phyloP scores from a whole-genome alignment of 179 eudicot genomes.

The Beta corolliflora region DNA sequence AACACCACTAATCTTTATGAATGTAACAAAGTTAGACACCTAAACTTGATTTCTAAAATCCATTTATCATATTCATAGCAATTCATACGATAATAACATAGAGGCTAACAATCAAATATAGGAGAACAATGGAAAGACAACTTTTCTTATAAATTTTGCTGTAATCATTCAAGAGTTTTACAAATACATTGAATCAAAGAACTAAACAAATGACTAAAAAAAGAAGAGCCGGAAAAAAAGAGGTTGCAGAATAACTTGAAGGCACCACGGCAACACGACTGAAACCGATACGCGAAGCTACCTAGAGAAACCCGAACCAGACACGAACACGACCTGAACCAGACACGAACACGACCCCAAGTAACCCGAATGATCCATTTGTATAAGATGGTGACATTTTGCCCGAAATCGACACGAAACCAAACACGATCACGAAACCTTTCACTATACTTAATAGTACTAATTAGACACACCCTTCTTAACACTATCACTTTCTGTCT shows the following conservation, averaged over 20 bases:
- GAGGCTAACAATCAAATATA: too few species aligned
- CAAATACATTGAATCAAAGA: constrained; percentile 26
- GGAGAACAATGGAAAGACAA: not conserved
- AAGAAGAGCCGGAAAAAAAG: not conserved
- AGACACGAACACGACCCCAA: not conserved
- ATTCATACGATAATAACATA: too few species aligned
- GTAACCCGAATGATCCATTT: too few species aligned
- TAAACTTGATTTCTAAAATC: too few species aligned
- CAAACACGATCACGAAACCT: not conserved
- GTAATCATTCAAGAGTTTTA: constrained; percentile 1
- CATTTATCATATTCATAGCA: too few species aligned
- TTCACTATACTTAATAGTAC: not conserved
- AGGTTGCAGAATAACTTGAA: not conserved
- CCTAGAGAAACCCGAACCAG: not conserved
- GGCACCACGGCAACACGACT: not conserved
- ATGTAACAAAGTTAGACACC: too few species aligned
- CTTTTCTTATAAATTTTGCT: not conserved
- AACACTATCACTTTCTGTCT: constrained; percentile 16
- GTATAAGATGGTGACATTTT: too few species aligned
- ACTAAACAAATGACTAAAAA: not conserved
- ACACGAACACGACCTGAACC: too few species aligned
- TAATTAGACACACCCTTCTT: constrained; percentile 28
- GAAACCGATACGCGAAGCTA: too few species aligned
- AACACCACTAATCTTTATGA: too few species aligned
- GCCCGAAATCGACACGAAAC: too few species aligned